phyloP scores from a whole-genome alignment of 805 yeast species.

The Schwanniomyces sp. region DNA sequence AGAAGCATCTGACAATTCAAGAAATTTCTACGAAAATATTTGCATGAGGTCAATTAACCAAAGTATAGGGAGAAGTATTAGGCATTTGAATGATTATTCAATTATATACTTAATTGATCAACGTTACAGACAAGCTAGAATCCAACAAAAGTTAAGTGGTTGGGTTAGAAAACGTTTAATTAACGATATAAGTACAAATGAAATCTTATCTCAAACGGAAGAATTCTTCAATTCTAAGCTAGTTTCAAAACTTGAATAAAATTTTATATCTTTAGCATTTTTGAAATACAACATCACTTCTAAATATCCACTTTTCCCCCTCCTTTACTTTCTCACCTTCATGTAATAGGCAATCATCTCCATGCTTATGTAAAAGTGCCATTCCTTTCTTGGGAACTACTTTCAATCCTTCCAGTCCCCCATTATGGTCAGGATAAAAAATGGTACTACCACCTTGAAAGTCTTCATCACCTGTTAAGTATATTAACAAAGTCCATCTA shows the following conservation, averaged over 20 bases:
- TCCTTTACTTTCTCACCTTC: conserved; percentile 52
- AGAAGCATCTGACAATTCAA: conserved; percentile 49
- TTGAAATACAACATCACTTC: conserved; percentile 53
- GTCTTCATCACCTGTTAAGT: conserved; percentile 56
- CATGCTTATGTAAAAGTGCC: conserved; percentile 65
- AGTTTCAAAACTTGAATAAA: conserved; percentile 7
- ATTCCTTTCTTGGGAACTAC: conserved; percentile 53
- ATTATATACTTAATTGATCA: conserved; percentile 69
- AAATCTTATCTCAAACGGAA: conserved; percentile 19
- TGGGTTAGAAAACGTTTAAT: conserved; percentile 57
- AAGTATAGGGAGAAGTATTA: conserved; percentile 86
- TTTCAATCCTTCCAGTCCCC: conserved; percentile 20
- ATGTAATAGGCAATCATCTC: conserved; percentile 61
- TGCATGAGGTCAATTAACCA: conserved; percentile 93
- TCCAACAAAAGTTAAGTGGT: conserved; percentile 61
- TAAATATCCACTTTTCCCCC: conserved; percentile 62
- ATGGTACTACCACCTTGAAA: conserved; percentile 61
- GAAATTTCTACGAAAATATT: conserved; percentile 71
- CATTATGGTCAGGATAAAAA: conserved; percentile 38
- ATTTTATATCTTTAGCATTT: not conserved
- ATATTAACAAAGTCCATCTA: conserved; percentile 59
- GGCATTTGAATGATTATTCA: conserved; percentile 82
- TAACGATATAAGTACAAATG: conserved; percentile 4
- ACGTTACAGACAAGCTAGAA: conserved; percentile 49
- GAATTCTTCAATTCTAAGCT: conserved; percentile 26